These are phyloP conservation scores for Ceraceosorus guamensis DNA, from an alignment of 1,284 basidiomycete genomes.

Conservation along the genomic window DNA sequence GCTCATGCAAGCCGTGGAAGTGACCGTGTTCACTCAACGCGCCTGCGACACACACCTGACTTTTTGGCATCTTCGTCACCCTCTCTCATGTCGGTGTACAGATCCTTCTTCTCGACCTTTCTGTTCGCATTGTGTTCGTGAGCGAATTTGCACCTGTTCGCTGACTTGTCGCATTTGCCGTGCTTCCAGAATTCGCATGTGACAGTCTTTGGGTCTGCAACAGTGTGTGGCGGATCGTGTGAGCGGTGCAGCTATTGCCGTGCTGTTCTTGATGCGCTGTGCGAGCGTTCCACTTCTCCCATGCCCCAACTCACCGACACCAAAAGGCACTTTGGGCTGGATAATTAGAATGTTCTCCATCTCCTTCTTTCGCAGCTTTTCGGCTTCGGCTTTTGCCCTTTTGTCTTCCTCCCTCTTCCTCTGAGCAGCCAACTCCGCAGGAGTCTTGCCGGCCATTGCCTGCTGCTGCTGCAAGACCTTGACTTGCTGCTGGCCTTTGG, in stretches of 20 bases:
- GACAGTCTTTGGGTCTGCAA: conserved; percentile 45
- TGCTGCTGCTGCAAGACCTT: conserved; percentile 68
- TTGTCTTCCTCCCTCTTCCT: conserved; percentile 74
- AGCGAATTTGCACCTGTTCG: conserved; percentile 82
- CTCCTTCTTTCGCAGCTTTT: conserved; percentile 55
- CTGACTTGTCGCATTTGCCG: conserved; percentile 43
- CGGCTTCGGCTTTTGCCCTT: conserved; percentile 76
- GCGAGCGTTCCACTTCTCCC: neutral
- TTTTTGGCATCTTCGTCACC: conserved; percentile 52
- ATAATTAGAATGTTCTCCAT: conserved; percentile 46
- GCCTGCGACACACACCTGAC: conserved; percentile 29
- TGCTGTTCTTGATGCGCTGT: too few species aligned
- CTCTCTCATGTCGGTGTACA: conserved; percentile 70
- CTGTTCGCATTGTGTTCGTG: conserved; percentile 70
- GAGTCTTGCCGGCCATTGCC: conserved; percentile 60
- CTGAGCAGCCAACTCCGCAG: conserved; percentile 66
- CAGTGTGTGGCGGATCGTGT: neutral
- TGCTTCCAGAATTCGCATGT: conserved; percentile 45
- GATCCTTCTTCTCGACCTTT: conserved; percentile 91
- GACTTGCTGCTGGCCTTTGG: conserved; percentile 82
- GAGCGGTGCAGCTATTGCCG: neutral
- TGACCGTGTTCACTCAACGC: too few species aligned
- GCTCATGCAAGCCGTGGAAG: too few species aligned
- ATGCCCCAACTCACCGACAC: conserved; percentile 57
- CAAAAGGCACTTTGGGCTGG: conserved; percentile 75